Evolutionary conservation across 345 rosid species (phyloP), one percentile per base, ranked within the genome.

Genomic region (Aethionema arabicum): DNA sequence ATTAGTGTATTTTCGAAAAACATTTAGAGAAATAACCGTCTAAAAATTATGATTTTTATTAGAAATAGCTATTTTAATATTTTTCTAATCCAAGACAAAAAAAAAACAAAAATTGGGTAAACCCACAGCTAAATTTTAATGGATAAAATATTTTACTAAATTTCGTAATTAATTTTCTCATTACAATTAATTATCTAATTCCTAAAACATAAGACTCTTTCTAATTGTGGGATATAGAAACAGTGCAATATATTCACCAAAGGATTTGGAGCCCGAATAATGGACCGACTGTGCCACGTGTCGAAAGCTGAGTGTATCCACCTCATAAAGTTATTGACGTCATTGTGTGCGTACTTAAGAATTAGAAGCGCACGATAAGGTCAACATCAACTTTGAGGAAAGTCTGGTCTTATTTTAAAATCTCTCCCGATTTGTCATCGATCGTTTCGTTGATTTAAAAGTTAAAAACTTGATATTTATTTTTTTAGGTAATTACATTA

Each of bases 321-420:
- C 43, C 21, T 27, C 49, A 15, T 13, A 15, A 51, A 39, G 66
- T 14, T 56, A 52, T 32, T 76, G 78, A 78, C 79, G 74, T 74
- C 77, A 59, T 11, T 12, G 21, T 56, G 42, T 72, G 69, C 52
- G 73, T 52, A 73, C 58, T 51, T 55, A 27, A 56, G 65, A 63
- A 55, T 56, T 16, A 15, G 14, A 52, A 55, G 75, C 79, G 73
- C 49, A 70, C 70, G 74, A 46, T 78, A 72, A 42, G 54, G 54
- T 40, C 47, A 32, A 52, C 44, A 8, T 59, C 50, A 42, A 11
- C 52, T 48, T 52, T 21, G 42, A 21, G 57, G 13, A 64, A 59
- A 35, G 32, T 32, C 42, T 42, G 7, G 31, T 37, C 12, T 49
- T 47, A 35, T 32, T 41, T 11, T 14, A 6, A 7, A 42, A 21